phyloP scores from a whole-genome alignment of 2,329 filamentous ascomycete genomes.

The Fusarium pininemorale region DNA sequence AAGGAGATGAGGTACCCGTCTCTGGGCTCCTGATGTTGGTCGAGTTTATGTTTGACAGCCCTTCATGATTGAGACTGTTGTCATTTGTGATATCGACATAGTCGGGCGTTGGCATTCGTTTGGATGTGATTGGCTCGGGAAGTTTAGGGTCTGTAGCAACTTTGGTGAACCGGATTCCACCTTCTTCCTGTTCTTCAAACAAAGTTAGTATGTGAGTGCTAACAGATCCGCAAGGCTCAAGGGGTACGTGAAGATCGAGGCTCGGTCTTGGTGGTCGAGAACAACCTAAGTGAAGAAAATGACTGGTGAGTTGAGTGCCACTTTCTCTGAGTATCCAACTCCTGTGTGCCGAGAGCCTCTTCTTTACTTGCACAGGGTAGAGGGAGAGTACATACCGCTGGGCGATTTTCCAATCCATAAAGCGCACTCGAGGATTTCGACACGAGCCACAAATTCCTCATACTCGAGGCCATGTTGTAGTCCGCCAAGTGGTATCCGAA shows the following conservation, averaged over 20 bases:
- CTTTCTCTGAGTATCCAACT: not conserved
- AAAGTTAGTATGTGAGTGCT: not conserved
- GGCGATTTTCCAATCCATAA: conserved; percentile 32
- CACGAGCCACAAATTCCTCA: conserved; percentile 33
- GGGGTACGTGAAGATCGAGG: not conserved
- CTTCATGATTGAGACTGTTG: not conserved
- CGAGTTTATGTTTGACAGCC: not conserved
- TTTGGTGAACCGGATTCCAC: not conserved
- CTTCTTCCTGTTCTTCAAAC: not conserved
- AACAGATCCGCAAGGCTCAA: not conserved
- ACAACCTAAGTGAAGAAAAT: too few relatives aligned
- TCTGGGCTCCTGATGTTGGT: not conserved
- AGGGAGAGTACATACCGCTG: conserved; percentile 5
- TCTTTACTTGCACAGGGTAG: not conserved
- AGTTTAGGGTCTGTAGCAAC: not conserved
- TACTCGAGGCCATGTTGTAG: conserved; percentile 33
- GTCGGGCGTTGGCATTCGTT: not conserved
- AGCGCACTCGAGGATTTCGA: conserved; percentile 41
- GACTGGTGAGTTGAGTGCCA: not conserved
- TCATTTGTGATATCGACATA: not conserved
- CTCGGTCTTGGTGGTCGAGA: too few relatives aligned
- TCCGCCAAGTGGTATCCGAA: conserved; percentile 34
- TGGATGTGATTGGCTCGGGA: not conserved
- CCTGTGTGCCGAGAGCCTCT: not conserved
- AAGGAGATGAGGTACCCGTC: not conserved